These are phyloP conservation scores for Fusarium temperatum DNA, from an alignment of 2,329 filamentous ascomycete genomes.

Conservation along the genomic window DNA sequence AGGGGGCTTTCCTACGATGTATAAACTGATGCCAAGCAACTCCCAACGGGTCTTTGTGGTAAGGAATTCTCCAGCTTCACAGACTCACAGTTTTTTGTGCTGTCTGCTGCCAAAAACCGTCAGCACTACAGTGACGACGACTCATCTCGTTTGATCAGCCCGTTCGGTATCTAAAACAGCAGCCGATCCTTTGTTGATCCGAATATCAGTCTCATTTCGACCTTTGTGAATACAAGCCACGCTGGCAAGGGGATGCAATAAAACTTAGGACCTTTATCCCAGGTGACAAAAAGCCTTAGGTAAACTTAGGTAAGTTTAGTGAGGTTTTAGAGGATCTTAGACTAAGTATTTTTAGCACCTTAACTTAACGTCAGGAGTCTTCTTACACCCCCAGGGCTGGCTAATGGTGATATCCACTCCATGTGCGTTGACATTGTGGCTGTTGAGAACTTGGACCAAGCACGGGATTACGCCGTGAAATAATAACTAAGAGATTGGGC, in stretches of 20 bases:
- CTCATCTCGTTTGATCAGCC: background rate
- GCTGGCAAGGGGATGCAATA: no score
- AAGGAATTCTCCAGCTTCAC: background rate
- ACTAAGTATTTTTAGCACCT: no score
- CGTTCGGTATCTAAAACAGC: background rate
- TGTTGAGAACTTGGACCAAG: conserved; percentile 12
- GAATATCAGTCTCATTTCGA: conserved; percentile 17
- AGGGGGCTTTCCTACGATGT: background rate
- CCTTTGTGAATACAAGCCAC: conserved; percentile 3
- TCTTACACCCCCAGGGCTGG: no score
- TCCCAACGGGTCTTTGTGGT: background rate
- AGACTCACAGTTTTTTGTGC: background rate
- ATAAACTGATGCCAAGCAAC: background rate
- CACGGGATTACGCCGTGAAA: background rate
- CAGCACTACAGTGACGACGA: background rate
- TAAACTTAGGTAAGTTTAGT: no score
- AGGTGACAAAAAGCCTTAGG: no score
- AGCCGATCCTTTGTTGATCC: conserved; percentile 18
- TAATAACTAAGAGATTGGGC: conserved; percentile 2
- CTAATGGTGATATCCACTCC: conserved; percentile 10
- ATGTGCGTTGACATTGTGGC: conserved; percentile 4
- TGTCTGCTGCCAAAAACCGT: background rate
- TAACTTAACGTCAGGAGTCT: no score
- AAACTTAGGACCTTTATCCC: no score
- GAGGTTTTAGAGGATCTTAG: no score